phyloP scores from a whole-genome alignment of 2,329 filamentous ascomycete genomes.

The Coniella vitis region DNA sequence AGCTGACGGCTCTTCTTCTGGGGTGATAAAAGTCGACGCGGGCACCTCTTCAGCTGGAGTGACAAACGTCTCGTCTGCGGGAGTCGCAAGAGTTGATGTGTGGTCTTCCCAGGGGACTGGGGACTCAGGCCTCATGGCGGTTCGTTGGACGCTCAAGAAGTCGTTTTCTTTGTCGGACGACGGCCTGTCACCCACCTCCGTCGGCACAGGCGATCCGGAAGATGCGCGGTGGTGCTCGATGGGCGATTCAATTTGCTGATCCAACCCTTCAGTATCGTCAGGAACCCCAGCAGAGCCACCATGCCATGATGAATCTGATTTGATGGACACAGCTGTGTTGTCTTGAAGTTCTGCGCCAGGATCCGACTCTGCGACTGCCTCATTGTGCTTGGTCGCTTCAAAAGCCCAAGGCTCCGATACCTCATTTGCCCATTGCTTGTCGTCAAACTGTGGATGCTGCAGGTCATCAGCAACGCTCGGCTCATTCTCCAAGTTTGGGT shows the following conservation, averaged over 20 bases:
- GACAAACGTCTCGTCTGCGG: too few relatives aligned
- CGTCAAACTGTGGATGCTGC: background rate
- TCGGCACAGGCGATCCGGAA: background rate
- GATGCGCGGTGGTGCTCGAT: background rate
- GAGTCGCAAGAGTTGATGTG: background rate
- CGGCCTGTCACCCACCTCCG: background rate
- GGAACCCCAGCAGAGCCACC: background rate
- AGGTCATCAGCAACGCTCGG: too few relatives aligned
- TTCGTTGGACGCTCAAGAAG: background rate
- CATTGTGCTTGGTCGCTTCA: background rate
- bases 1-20: too few relatives aligned
- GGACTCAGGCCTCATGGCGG: background rate
- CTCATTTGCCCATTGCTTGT: background rate
- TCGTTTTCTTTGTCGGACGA: background rate
- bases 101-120: background rate
- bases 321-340: background rate
- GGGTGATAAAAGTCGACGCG: too few relatives aligned
- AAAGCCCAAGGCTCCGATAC: constrained; percentile 3
- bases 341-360: background rate
- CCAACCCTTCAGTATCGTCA: background rate
- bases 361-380: background rate
- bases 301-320: background rate
- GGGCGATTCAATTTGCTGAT: background rate
- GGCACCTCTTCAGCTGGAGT: too few relatives aligned
- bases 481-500: too few relatives aligned